Evolutionary conservation across 2,329 filamentous ascomycete genomes (phyloP), one percentile per base, ranked within the genome.

Genomic region (Colletotrichum sp.): DNA sequence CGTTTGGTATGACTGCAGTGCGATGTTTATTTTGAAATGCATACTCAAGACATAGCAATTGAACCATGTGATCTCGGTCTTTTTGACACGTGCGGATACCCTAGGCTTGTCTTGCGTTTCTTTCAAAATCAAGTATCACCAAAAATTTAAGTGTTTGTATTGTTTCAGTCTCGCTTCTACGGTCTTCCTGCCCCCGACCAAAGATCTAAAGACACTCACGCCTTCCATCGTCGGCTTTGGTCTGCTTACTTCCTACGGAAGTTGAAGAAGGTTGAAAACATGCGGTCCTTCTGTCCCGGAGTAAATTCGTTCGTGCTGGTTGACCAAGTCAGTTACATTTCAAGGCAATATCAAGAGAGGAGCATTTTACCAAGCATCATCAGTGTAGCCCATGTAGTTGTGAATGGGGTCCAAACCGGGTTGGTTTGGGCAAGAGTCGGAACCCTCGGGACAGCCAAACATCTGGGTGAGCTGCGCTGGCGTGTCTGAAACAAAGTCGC

Each of bases 401-500:
- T 79, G 74, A 27, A 81, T 74, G 3, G 79, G 78, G 70, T 80
- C 79, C 15, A 78, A 28, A 4, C 79, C 79, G 3, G 78, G 76
- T 18, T 58, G 62, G 15, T 77, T 74, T 6, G 79, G 79, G 68
- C 79, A 81, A 13, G 75, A 76, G n/a, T 81, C 81, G 16, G 71
- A 73, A 10, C 28, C 71, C n/a, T 58, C 55, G 2, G 73, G 77
- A 28, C 78, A 79, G 5, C 62, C 48, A 18, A 72, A 75, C 3
- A 67, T 18, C 25, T 72, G 76, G 78, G 82, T 75, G 77, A 68
- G 80, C 60, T 79, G 80, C n/a, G 82, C 80, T 10, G 86, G 84
- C 16, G 86, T 87, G 76, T 87, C 86, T 18, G 79, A 78, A 28
- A 87, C 79, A 18, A 74, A 79, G 76, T 88, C 86, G 48, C 85